Conservation (phyloP, 1,284 basidiomycete species). For the Ustilago trichophora region DNA sequence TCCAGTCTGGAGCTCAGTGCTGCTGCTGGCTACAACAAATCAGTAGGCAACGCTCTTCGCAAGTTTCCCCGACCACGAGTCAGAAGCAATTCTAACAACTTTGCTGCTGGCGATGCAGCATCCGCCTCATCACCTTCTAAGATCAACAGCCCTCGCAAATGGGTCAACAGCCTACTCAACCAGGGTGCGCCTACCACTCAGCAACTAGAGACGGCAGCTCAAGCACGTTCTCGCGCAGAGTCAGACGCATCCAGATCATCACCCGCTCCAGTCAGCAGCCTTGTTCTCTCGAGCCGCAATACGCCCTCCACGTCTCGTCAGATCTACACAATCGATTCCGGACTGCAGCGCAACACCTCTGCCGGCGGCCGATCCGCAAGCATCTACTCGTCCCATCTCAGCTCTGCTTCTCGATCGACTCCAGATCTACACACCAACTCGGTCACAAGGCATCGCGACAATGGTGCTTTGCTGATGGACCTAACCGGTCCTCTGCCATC, state of each 20-base stretch:
- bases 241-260: slow-evolving; percentile 16
- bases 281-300: slow-evolving; percentile 15
- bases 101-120: slow-evolving; percentile 1
- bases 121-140: slow-evolving; percentile 16
- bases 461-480: slow-evolving; percentile 32
- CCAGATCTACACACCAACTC: slow-evolving; percentile 33
- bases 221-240: slow-evolving; percentile 23
- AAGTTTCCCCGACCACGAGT: slow-evolving; percentile 30
- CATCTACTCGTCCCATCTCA: slow-evolving; percentile 44
- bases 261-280: slow-evolving; percentile 31
- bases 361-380: slow-evolving; percentile 12
- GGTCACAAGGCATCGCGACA: slow-evolving; percentile 33
- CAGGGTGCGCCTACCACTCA: slow-evolving; percentile 16
- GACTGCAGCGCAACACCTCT: slow-evolving; percentile 21
- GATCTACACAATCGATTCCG: slow-evolving; percentile 36
- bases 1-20: slow-evolving; percentile 33
- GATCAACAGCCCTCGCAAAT: slow-evolving; percentile 35
- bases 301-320: slow-evolving; percentile 8
- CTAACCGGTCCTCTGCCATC: slow-evolving; percentile 16
- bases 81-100: slow-evolving; percentile 21
- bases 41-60: slow-evolving; percentile 13
- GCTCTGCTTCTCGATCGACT: slow-evolving; percentile 35
- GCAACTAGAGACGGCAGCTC: slow-evolving; percentile 36
- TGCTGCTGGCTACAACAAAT: slow-evolving; percentile 7
- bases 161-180: slow-evolving; percentile 40